Conservation (phyloP, 306 rosid genomes). For the Abrus precatorius region DNA sequence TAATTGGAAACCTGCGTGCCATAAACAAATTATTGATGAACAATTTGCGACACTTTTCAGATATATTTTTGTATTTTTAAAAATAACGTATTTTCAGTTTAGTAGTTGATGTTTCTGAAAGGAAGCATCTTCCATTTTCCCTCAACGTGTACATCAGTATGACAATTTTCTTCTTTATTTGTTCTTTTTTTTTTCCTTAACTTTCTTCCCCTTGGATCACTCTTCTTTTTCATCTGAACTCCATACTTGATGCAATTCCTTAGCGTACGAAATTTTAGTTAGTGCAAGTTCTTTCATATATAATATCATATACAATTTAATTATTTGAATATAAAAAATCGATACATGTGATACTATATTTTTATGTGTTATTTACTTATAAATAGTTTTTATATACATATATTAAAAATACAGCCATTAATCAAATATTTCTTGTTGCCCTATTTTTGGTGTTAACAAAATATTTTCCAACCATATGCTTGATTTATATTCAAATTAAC, state of each 20-base stretch:
- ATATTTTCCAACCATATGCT: too few relatives aligned
- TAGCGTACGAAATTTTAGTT: not conserved
- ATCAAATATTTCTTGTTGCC: too few relatives aligned
- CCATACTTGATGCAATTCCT: not conserved
- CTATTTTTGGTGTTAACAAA: too few relatives aligned
- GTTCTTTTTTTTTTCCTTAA: not conserved
- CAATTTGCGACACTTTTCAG: not conserved
- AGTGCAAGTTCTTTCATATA: not conserved
- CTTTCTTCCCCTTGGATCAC: not conserved
- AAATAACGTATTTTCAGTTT: not conserved
- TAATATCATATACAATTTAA: not conserved
- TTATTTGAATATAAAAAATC: too few relatives aligned
- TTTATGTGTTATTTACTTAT: too few relatives aligned
- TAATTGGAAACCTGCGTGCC: not conserved
- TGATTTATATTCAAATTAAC: too few relatives aligned
- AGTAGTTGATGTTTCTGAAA: not conserved
- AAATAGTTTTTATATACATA: too few relatives aligned
- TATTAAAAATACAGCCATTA: too few relatives aligned
- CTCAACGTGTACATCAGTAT: not conserved
- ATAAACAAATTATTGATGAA: not conserved
- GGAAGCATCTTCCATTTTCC: not conserved
- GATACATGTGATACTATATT: too few relatives aligned
- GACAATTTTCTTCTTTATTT: not conserved
- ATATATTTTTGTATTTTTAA: not conserved
- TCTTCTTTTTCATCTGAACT: not conserved